phyloP scores from a whole-genome alignment of 495 filamentous ascomycete species.

The Venustampulla echinocandica region DNA sequence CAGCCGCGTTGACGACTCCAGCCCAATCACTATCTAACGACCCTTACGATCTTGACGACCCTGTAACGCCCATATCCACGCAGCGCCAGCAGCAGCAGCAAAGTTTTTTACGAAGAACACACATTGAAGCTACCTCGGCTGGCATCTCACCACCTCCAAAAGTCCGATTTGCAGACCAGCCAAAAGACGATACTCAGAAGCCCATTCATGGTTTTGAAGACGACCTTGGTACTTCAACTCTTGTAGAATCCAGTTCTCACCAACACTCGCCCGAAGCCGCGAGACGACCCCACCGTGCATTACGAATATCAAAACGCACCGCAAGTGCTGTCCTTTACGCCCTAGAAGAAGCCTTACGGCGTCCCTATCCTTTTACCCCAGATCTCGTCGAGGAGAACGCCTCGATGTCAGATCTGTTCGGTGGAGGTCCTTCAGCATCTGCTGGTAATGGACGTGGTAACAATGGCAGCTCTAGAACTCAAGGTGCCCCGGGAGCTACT shows the following conservation, averaged over 20 bases:
- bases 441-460: constrained; percentile 28
- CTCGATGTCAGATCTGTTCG: constrained; percentile 78
- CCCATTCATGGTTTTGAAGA: constrained; percentile 21
- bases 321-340: constrained; percentile 73
- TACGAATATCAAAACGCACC: constrained; percentile 20
- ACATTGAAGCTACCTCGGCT: constrained; percentile 23
- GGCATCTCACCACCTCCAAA: constrained; percentile 19
- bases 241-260: constrained; percentile 11
- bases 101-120: constrained; percentile 20
- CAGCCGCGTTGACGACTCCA: constrained; percentile 23
- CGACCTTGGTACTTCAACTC: constrained; percentile 17
- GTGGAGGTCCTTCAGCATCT: constrained; percentile 39
- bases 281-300: constrained; percentile 12
- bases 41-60: constrained; percentile 24
- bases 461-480: constrained; percentile 13
- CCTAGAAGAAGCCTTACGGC: constrained; percentile 82
- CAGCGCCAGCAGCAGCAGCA: constrained; percentile 24
- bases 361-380: constrained; percentile 74
- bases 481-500: constrained; percentile 30
- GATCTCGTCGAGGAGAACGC: constrained; percentile 87
- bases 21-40: constrained; percentile 18
- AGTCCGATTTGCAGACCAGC: constrained; percentile 10
- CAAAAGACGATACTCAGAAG: background rate
- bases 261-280: constrained; percentile 10
- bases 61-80: constrained; percentile 14